A percentile compares a stretch with the other conserved stretches of the same genome.
These are phyloP conservation scores for Lipomyces kockii DNA, from an alignment of 805 yeast species.

Conservation along the genomic window DNA sequence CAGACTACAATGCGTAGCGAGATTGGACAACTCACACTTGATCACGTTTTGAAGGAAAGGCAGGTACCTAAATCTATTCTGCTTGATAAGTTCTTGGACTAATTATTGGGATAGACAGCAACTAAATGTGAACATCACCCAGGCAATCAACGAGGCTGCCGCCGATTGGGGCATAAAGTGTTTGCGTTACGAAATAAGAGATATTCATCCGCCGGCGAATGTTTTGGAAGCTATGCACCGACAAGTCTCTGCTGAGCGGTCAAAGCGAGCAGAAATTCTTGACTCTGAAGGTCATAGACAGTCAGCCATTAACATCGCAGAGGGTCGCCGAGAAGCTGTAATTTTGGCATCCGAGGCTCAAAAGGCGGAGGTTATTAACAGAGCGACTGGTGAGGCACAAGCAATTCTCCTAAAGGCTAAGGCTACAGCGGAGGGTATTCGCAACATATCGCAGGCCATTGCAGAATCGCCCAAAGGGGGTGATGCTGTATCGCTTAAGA, in stretches of 20 bases:
- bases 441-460: slow-evolving; percentile 68
- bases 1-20: slow-evolving; percentile 92
- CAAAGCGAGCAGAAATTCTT: slow-evolving; percentile 83
- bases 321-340: slow-evolving; percentile 73
- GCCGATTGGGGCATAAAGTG: slow-evolving; percentile 84
- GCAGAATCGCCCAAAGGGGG: slow-evolving; percentile 68
- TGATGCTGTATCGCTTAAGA: slow-evolving; percentile 76
- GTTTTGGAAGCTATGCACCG: slow-evolving; percentile 91
- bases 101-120: slow-evolving; percentile 48
- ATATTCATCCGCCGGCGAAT: slow-evolving; percentile 83
- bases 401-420: slow-evolving; percentile 66
- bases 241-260: slow-evolving; percentile 84
- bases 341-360: slow-evolving; percentile 78
- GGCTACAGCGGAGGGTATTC: slow-evolving; percentile 76
- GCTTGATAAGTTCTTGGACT: not conserved
- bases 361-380: slow-evolving; percentile 64
- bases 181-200: slow-evolving; percentile 83
- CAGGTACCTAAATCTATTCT: not conserved
- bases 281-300: slow-evolving; percentile 86
- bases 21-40: slow-evolving; percentile 80
- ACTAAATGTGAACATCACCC: slow-evolving; percentile 72
- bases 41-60: slow-evolving; percentile 77
- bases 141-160: slow-evolving; percentile 84
- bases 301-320: slow-evolving; percentile 79
- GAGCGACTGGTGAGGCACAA: slow-evolving; percentile 76